Evolutionary conservation across 129 eudicot genomes (phyloP).

Genomic region (Escallonia rubra): DNA sequence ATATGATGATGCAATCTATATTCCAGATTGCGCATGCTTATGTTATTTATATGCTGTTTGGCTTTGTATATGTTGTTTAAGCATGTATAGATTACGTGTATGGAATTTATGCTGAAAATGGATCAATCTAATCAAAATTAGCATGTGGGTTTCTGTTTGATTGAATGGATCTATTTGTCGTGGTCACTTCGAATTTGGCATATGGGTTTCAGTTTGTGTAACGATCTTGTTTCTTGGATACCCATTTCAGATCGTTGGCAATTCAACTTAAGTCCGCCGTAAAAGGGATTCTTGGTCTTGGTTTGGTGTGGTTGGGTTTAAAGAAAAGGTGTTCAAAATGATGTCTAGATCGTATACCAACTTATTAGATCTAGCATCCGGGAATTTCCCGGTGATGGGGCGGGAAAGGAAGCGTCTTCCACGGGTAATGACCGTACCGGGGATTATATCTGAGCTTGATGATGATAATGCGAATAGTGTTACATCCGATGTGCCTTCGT

Average conservation of each 20-base stretch:
- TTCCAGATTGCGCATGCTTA: background rate
- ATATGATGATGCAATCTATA: background rate
- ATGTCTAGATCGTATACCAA: conserved; percentile 61
- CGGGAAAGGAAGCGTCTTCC: conserved; percentile 49
- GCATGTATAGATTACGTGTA: conserved; percentile 1
- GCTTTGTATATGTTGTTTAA: too few species aligned
- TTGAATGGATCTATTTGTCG: conserved; percentile 23
- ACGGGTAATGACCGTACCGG: conserved; percentile 57
- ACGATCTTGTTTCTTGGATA: conserved; percentile 9
- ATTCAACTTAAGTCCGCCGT: conserved; percentile 8
- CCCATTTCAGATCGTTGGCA: conserved; percentile 39
- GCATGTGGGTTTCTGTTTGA: conserved; percentile 20
- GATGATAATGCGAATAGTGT: conserved; percentile 59
- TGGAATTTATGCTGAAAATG: conserved; percentile 22
- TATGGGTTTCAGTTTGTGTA: conserved; percentile 15
- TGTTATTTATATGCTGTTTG: background rate
- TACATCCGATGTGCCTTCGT: conserved; percentile 44
- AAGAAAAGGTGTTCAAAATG: conserved; percentile 28
- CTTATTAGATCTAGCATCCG: conserved; percentile 54
- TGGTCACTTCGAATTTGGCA: background rate
- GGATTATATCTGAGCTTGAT: conserved; percentile 54
- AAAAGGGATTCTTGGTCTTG: conserved; percentile 18
- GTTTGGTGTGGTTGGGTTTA: background rate
- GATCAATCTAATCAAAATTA: background rate
- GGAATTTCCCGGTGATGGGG: conserved; percentile 62